Evolutionary conservation across 768 basidiomycete species (phyloP).

Genomic region (Rhizopogon roseolus): DNA sequence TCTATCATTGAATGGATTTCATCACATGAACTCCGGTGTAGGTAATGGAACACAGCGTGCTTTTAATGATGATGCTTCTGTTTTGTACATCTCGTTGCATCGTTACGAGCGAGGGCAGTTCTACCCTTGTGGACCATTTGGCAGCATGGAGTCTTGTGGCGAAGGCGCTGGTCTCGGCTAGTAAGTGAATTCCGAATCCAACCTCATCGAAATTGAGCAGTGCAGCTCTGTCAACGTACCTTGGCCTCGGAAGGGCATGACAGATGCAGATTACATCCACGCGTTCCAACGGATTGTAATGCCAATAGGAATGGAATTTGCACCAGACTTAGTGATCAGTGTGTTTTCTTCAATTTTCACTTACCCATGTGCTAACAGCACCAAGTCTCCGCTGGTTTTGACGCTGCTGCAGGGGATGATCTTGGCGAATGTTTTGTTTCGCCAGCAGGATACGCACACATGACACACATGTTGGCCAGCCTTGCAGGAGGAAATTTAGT

Average conservation of each 20-base stretch:
- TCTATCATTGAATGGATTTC: neutral
- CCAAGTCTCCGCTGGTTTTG: slow-evolving; percentile 97
- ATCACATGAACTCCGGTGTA: slow-evolving; percentile 21
- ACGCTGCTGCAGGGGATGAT: slow-evolving; percentile 90
- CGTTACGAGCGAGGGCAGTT: slow-evolving; percentile 89
- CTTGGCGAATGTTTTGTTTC: slow-evolving; percentile 89
- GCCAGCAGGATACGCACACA: slow-evolving; percentile 93
- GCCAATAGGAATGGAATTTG: slow-evolving; percentile 96
- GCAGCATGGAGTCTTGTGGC: slow-evolving; percentile 81
- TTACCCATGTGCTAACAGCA: neutral
- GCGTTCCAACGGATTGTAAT: slow-evolving; percentile 95
- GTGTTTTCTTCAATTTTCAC: slow-evolving; percentile 21
- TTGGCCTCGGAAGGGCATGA: slow-evolving; percentile 86
- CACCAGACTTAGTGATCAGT: slow-evolving; percentile 96
- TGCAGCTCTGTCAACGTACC: slow-evolving; percentile 91
- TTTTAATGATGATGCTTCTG: slow-evolving; percentile 88
- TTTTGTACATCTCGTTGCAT: slow-evolving; percentile 93
- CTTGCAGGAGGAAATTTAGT: slow-evolving; percentile 87
- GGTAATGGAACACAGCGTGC: slow-evolving; percentile 97
- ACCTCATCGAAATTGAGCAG: slow-evolving; percentile 5
- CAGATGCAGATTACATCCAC: slow-evolving; percentile 93
- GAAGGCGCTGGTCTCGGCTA: slow-evolving; percentile 80
- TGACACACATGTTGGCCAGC: slow-evolving; percentile 94
- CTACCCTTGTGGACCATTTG: slow-evolving; percentile 92
- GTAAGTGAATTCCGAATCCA: slow-evolving; percentile 43